Conservation (phyloP, 2,329 filamentous ascomycete genomes). For the Byssoonygena ceratinophila region DNA sequence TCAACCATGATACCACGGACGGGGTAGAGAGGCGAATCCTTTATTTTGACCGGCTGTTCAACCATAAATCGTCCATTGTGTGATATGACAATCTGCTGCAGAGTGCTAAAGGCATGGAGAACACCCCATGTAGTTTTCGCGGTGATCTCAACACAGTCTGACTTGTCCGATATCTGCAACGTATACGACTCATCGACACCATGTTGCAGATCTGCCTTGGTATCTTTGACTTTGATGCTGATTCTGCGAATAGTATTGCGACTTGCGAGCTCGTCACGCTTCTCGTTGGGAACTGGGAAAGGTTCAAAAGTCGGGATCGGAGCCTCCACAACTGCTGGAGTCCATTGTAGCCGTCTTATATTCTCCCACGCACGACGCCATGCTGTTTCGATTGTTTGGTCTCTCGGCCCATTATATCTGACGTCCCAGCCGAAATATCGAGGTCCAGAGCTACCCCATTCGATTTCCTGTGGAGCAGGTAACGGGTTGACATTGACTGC, state of each 20-base stretch:
- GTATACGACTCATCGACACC: slow-evolving; percentile 50
- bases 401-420: slow-evolving; percentile 30
- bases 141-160: slow-evolving; percentile 37
- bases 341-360: slow-evolving; percentile 44
- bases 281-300: slow-evolving; percentile 38
- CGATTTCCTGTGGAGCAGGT: slow-evolving; percentile 44
- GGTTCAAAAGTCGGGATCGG: slow-evolving; percentile 42
- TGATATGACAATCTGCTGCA: slow-evolving; percentile 45
- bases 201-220: slow-evolving; percentile 42
- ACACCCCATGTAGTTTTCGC: slow-evolving; percentile 46
- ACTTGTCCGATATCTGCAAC: slow-evolving; percentile 34
- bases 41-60: slow-evolving; percentile 44
- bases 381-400: slow-evolving; percentile 35
- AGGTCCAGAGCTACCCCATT: slow-evolving; percentile 44
- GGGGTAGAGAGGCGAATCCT: slow-evolving; percentile 43
- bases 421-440: slow-evolving; percentile 34
- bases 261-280: slow-evolving; percentile 20
- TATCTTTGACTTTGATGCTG: slow-evolving; percentile 39
- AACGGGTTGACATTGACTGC: slow-evolving; percentile 45
- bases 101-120: slow-evolving; percentile 47
- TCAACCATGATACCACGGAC: slow-evolving; percentile 49
- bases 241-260: slow-evolving; percentile 33
- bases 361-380: slow-evolving; percentile 43
- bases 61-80: slow-evolving; percentile 38
- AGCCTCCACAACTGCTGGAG: slow-evolving; percentile 43